Conservation (phyloP, 352 stramenopile genomes). For the Globisporangium cystogenes region DNA sequence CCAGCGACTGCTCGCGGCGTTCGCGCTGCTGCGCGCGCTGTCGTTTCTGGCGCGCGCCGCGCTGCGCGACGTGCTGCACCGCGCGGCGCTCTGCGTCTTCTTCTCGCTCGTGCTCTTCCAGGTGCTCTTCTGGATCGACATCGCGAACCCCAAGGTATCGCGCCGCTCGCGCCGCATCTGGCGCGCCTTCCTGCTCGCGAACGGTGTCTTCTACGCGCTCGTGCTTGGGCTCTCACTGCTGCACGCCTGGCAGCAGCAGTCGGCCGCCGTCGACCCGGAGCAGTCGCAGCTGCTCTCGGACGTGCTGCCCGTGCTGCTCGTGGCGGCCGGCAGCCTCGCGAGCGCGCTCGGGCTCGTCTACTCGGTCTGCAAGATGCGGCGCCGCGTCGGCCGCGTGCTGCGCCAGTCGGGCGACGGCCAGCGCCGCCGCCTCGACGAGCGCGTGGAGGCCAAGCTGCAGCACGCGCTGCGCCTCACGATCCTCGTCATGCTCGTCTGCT, state of each 20-base stretch:
- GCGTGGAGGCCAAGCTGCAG: slow-evolving; percentile 65
- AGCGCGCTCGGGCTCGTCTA: slow-evolving; percentile 69
- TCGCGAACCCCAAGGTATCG: slow-evolving; percentile 78
- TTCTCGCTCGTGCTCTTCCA: slow-evolving; percentile 86
- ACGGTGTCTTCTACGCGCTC: slow-evolving; percentile 67
- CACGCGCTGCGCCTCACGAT: slow-evolving; percentile 69
- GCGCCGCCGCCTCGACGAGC: slow-evolving; percentile 45
- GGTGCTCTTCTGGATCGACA: slow-evolving; percentile 84
- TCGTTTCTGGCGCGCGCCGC: slow-evolving; percentile 38
- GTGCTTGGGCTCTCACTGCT: slow-evolving; percentile 57
- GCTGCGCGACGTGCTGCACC: slow-evolving; percentile 58
- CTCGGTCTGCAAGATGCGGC: slow-evolving; percentile 69
- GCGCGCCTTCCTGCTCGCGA: slow-evolving; percentile 62
- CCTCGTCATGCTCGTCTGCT: slow-evolving; percentile 65
- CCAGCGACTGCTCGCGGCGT: slow-evolving; percentile 62
- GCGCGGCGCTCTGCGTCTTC: slow-evolving; percentile 69
- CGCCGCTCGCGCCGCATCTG: slow-evolving; percentile 69
- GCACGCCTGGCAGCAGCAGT: slow-evolving; percentile 20
- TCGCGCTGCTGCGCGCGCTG: slow-evolving; percentile 46
- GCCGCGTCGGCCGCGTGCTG: slow-evolving; percentile 63
- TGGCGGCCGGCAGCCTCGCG: slow-evolving; percentile 59
- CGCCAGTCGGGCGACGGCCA: slow-evolving; percentile 33
- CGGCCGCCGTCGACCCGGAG: slow-evolving; percentile 11
- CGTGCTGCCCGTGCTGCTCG: slow-evolving; percentile 60
- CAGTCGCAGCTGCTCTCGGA: slow-evolving; percentile 33